Conservation (phyloP, 768 basidiomycete species). For the Exsudoporus frostii region DNA sequence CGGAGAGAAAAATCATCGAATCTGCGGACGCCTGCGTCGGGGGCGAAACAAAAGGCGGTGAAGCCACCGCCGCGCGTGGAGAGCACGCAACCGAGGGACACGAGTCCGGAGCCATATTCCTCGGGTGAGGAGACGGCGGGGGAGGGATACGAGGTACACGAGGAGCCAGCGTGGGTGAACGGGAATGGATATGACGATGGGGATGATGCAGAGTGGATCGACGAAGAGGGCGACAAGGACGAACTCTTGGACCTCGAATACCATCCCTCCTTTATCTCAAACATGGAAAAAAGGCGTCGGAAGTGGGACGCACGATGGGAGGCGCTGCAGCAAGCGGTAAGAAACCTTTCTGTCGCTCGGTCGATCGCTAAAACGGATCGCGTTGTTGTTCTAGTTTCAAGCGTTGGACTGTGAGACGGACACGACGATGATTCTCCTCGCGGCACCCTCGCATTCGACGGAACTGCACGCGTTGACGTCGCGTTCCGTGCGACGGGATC, state of each 20-base stretch:
- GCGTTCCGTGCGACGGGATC: slow-evolving; percentile 63
- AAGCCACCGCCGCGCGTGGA: slow-evolving; percentile 77
- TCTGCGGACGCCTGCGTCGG: slow-evolving; percentile 25
- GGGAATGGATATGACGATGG: slow-evolving; percentile 12
- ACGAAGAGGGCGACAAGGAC: slow-evolving; percentile 67
- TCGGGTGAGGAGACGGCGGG: slow-evolving; percentile 80
- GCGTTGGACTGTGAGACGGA: slow-evolving; percentile 78
- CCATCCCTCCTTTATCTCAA: slow-evolving; percentile 67
- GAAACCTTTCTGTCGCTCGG: slow-evolving; percentile 18
- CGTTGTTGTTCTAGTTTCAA: slow-evolving; percentile 63
- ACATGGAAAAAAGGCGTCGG: slow-evolving; percentile 62
- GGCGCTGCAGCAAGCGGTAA: slow-evolving; percentile 65
- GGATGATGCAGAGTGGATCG: slow-evolving; percentile 64
- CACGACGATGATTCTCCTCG: slow-evolving; percentile 69
- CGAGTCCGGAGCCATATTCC: slow-evolving; percentile 72
- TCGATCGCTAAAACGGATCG: slow-evolving; percentile 2
- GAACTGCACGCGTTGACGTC: slow-evolving; percentile 64
- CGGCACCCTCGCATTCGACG: slow-evolving; percentile 69
- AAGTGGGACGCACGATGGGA: slow-evolving; percentile 80
- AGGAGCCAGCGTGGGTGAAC: slow-evolving; percentile 38
- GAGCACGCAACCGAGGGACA: slow-evolving; percentile 80
- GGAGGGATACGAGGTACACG: slow-evolving; percentile 46
- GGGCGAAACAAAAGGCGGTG: slow-evolving; percentile 31
- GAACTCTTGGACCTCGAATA: slow-evolving; percentile 75
- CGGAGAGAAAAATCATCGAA: slow-evolving; percentile 41